Evolutionary conservation across 768 basidiomycete species (phyloP).

Genomic region (Tylopilus felleus): DNA sequence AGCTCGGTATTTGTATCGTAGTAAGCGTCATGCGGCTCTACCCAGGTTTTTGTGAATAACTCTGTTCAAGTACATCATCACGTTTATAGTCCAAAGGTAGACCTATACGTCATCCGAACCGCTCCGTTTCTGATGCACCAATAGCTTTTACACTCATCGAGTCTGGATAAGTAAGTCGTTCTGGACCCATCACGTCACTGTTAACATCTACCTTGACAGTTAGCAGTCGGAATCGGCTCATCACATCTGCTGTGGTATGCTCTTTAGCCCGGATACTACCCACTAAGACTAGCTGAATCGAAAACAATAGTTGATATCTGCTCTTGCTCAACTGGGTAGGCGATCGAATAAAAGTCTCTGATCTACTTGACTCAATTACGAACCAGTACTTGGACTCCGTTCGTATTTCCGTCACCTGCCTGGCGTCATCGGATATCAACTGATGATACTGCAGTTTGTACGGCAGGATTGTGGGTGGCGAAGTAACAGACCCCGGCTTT

Average conservation of each 20-base stretch:
- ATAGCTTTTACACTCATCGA: constrained; percentile 26
- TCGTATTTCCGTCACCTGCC: not conserved
- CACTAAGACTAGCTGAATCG: not conserved
- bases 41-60: not conserved
- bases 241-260: constrained; percentile 17
- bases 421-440: not conserved
- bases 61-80: constrained; percentile 12
- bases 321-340: constrained; percentile 15
- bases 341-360: not conserved
- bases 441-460: not conserved
- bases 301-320: constrained; percentile 1
- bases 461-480: constrained; percentile 5
- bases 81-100: constrained; percentile 24
- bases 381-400: constrained; percentile 17
- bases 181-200: not conserved
- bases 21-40: constrained; percentile 2
- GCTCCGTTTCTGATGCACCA: not conserved
- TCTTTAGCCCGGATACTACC: not conserved
- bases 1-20: not conserved
- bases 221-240: constrained; percentile 14
- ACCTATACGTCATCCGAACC: not conserved
- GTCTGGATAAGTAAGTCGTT: constrained; percentile 27
- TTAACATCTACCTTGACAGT: constrained; percentile 9
- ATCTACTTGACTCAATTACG: not conserved
- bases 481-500: too few species aligned